phyloP scores from a whole-genome alignment of 2,329 filamentous ascomycete genomes.

The Phialemoniopsis sp. region DNA sequence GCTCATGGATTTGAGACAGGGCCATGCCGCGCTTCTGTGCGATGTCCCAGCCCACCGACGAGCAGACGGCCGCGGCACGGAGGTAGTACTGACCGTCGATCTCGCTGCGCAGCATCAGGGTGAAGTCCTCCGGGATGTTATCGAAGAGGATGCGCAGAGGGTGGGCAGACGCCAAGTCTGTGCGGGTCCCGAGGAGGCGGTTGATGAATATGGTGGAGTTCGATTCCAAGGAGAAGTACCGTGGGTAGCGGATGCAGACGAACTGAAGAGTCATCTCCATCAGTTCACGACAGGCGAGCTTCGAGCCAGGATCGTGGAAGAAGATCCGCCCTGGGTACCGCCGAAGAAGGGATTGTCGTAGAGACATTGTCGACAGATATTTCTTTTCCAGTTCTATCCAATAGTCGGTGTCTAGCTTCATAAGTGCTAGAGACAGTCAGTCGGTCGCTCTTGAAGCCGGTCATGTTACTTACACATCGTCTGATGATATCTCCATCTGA shows the following conservation, averaged over 20 bases:
- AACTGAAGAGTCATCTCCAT: slow-evolving; percentile 87
- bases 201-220: slow-evolving; percentile 62
- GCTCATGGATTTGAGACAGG: slow-evolving; percentile 66
- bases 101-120: slow-evolving; percentile 68
- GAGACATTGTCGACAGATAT: slow-evolving; percentile 62
- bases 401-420: slow-evolving; percentile 76
- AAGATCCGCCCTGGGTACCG: slow-evolving; percentile 63
- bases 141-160: slow-evolving; percentile 69
- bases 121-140: slow-evolving; percentile 83
- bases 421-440: slow-evolving; percentile 51
- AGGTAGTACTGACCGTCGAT: slow-evolving; percentile 69
- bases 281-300: slow-evolving; percentile 77
- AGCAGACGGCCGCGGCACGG: slow-evolving; percentile 74
- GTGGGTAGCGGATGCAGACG: slow-evolving; percentile 71
- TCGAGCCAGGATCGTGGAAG: slow-evolving; percentile 66
- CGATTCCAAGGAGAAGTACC: slow-evolving; percentile 57
- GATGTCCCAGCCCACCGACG: slow-evolving; percentile 75
- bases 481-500: slow-evolving; percentile 82
- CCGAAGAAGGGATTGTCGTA: slow-evolving; percentile 62
- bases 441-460: slow-evolving; percentile 3
- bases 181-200: slow-evolving; percentile 57
- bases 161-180: slow-evolving; percentile 55
- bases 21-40: slow-evolving; percentile 67
- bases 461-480: slow-evolving; percentile 70
- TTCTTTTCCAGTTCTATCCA: slow-evolving; percentile 84